Conservation (phyloP, 192 early-diverging fungal genomes). For the Tieghemiomyces parasiticus region DNA sequence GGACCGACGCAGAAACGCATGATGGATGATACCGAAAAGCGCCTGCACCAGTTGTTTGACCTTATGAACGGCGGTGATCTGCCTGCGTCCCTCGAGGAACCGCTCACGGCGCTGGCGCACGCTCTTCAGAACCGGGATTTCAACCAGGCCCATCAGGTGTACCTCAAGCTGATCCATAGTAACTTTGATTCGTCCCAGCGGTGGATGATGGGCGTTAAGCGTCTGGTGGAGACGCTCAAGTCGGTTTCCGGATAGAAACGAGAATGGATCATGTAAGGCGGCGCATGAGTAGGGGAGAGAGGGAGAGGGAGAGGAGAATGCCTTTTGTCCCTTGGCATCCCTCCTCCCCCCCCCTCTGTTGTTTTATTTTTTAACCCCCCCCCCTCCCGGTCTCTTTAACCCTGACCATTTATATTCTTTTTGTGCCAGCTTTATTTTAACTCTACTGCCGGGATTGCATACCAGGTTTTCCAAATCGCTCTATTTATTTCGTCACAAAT, state of each 20-base stretch:
- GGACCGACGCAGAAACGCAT: constrained; percentile 57
- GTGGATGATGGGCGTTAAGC: constrained; percentile 58
- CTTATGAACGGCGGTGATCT: constrained; percentile 70
- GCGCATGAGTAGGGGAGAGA: no score
- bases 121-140: constrained; percentile 36
- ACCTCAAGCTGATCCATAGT: constrained; percentile 54
- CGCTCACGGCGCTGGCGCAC: constrained; percentile 47
- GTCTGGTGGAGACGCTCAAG: constrained; percentile 40
- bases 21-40: constrained; percentile 73
- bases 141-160: constrained; percentile 33
- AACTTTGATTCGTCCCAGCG: constrained; percentile 43
- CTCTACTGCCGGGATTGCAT: no score
- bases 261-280: no score
- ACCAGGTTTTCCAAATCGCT: no score
- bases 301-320: no score
- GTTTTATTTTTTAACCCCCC: neutral
- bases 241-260: no score
- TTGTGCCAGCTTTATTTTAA: neutral
- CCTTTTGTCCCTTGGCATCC: neutral
- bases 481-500: no score
- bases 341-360: neutral
- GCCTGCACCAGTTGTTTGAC: constrained; percentile 68
- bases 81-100: constrained; percentile 37
- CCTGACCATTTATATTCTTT: neutral
- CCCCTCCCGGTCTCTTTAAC: neutral